Evolutionary conservation across 1,139 yeast genomes (phyloP), one percentile per base, ranked within the genome.

Genomic region (Yarrowia galli): DNA sequence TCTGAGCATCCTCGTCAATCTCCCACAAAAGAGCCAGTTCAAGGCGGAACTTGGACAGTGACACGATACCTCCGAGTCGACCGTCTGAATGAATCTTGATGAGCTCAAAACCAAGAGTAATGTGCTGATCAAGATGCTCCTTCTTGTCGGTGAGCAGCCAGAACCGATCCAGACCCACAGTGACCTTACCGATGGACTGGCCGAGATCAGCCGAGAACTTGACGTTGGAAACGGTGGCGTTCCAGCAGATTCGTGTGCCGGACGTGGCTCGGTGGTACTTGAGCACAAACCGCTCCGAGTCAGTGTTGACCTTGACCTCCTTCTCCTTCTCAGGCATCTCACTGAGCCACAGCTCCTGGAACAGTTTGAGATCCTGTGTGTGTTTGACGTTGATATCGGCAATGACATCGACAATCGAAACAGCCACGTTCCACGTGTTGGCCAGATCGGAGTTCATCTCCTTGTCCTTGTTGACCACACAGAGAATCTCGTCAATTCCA

Each of bases 321-420:
- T 35, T 35, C 8, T 67, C 61, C 38, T 48, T 48, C 13, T 45
- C 40, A 35, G 48, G 56, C 28, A 45, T 38, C 23, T 36, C 67
- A 16, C 23, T 36, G 25, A 70, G 71, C 98, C 98, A 95, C 48
- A 93, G 87, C 76, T 95, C 97, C 69, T 83, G 83, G 77, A 95
- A 95, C 43, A 93, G 79, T 67, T 90, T 89, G 69, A 93, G 79
- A 76, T 95, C 98, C 74, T 92, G 97, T 68, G 90, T 82, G 75
- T 95, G 98, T 73, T 91, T 91, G 69, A 92, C 81, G 74, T 92
- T 91, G 68, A 93, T 79, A 72, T 85, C 91, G 0, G 90, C 84
- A 58, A 80, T 82, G 2, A 90, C 85, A 69, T 85, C 86, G 0
- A 84, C 80, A 6, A 92, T 74, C 12, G 84, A 81, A 0, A 86